Conservation (phyloP, 2,329 filamentous ascomycete species). For the Fusarium sp. region DNA sequence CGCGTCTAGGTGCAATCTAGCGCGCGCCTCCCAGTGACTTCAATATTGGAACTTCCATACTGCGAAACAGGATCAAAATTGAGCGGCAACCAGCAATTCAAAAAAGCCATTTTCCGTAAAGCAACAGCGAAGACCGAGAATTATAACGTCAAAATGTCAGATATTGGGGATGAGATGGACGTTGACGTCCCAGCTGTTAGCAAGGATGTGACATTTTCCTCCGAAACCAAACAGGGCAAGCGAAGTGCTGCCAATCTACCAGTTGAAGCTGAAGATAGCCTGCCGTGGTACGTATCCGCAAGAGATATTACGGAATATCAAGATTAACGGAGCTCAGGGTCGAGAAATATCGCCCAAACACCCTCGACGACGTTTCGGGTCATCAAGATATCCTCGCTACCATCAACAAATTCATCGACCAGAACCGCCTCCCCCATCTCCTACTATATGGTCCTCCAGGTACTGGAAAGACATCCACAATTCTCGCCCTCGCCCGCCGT, state of each 20-base stretch:
- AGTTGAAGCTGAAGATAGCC: slow-evolving; percentile 90
- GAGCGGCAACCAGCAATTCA: slow-evolving; percentile 6
- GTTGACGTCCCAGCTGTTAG: slow-evolving; percentile 63
- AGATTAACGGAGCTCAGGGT: slow-evolving; percentile 69
- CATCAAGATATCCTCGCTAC: slow-evolving; percentile 98
- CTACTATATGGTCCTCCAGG: slow-evolving; percentile 96
- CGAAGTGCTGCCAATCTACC: slow-evolving; percentile 92
- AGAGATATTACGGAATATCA: background rate
- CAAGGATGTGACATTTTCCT: slow-evolving; percentile 74
- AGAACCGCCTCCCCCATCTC: slow-evolving; percentile 93
- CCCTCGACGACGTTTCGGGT: slow-evolving; percentile 91
- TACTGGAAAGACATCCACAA: slow-evolving; percentile 97
- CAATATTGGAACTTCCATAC: slow-evolving; percentile 26
- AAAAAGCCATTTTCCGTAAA: background rate
- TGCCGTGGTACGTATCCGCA: slow-evolving; percentile 79
- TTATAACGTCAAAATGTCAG: slow-evolving; percentile 62
- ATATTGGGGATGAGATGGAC: slow-evolving; percentile 72
- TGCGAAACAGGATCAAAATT: slow-evolving; percentile 2
- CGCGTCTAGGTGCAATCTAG: slow-evolving; percentile 43
- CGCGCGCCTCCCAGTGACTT: slow-evolving; percentile 50
- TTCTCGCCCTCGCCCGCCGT: slow-evolving; percentile 89
- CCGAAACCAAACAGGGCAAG: slow-evolving; percentile 87
- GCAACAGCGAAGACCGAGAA: background rate
- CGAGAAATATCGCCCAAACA: slow-evolving; percentile 94
- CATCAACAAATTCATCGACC: slow-evolving; percentile 97